phyloP scores from a whole-genome alignment of 441 rosid species.

The Aleurites moluccanus region DNA sequence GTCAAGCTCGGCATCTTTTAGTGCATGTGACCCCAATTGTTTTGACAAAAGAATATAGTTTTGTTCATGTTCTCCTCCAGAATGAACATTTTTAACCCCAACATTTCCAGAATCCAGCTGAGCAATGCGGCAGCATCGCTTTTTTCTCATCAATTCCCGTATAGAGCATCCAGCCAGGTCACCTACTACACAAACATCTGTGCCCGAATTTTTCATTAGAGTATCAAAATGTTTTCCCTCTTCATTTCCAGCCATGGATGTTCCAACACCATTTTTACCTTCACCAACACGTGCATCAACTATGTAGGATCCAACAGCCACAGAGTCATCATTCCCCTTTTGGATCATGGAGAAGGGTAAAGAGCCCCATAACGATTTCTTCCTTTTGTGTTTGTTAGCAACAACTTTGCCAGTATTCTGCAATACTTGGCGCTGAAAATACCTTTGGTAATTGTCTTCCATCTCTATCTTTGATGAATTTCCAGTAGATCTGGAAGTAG shows the following conservation, averaged over 20 bases:
- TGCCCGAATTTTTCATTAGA: slow-evolving; percentile 33
- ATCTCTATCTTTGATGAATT: slow-evolving; percentile 41
- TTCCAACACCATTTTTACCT: slow-evolving; percentile 27
- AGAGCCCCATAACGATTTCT: slow-evolving; percentile 65
- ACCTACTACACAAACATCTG: slow-evolving; percentile 35
- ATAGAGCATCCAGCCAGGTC: slow-evolving; percentile 55
- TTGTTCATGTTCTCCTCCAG: slow-evolving; percentile 31
- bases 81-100: slow-evolving; percentile 37
- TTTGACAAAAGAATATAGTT: slow-evolving; percentile 27
- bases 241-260: slow-evolving; percentile 31
- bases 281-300: slow-evolving; percentile 37
- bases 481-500: slow-evolving; percentile 41
- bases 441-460: slow-evolving; percentile 40
- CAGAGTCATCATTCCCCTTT: slow-evolving; percentile 38
- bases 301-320: slow-evolving; percentile 28
- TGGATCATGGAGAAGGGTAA: slow-evolving; percentile 50
- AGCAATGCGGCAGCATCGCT: slow-evolving; percentile 51
- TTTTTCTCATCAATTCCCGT: slow-evolving; percentile 91
- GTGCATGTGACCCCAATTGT: slow-evolving; percentile 32
- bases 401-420: slow-evolving; percentile 31
- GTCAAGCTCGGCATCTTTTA: slow-evolving; percentile 25
- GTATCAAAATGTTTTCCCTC: slow-evolving; percentile 32
- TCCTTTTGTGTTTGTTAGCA: slow-evolving; percentile 39
- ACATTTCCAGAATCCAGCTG: slow-evolving; percentile 41
- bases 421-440: slow-evolving; percentile 28